Percentiles rank a stretch among this genome's conserved stretches.
These are phyloP conservation scores for Camptophora hylomeconis DNA, from an alignment of 2,329 filamentous ascomycete species.

Conservation along the genomic window DNA sequence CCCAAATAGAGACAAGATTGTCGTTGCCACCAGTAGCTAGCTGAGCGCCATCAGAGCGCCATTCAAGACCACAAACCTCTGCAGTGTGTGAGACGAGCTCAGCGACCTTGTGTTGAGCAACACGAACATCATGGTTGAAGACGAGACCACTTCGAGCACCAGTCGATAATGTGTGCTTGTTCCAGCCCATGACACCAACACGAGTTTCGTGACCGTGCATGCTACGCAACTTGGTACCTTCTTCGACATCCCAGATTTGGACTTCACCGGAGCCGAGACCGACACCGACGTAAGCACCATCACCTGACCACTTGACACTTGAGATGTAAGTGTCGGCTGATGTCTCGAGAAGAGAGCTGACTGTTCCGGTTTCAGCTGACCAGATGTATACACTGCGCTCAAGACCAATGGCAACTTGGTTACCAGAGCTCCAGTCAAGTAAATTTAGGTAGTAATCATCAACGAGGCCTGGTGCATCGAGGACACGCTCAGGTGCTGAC, in stretches of 20 bases:
- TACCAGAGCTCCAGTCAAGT: constrained; percentile 93
- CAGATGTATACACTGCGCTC: constrained; percentile 97
- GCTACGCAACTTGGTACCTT: constrained; percentile 87
- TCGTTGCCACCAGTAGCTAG: constrained; percentile 96
- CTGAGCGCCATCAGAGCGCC: constrained; percentile 91
- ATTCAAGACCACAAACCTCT: constrained; percentile 95
- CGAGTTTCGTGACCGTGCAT: constrained; percentile 97
- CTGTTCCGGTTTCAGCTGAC: constrained; percentile 87
- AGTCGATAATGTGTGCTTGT: constrained; percentile 92
- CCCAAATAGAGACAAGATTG: constrained; percentile 98
- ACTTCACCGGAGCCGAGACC: constrained; percentile 92
- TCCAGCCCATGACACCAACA: constrained; percentile 97
- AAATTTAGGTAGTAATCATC: constrained; percentile 99
- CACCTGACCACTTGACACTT: constrained; percentile 97
- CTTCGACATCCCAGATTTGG: constrained; percentile 68
- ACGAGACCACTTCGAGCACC: constrained; percentile 89
- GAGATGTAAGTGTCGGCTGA: constrained; percentile 86
- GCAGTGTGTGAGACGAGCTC: constrained; percentile 95
- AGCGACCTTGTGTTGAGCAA: constrained; percentile 94
- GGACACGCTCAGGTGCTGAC: constrained; percentile 86
- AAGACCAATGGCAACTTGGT: constrained; percentile 94
- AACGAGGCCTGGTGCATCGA: constrained; percentile 88
- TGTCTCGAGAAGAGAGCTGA: constrained; percentile 80
- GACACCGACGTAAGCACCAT: constrained; percentile 91
- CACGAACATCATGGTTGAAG: constrained; percentile 86